Base-by-base conservation (phyloP, 2,329 filamentous ascomycete species). In the Aspergillus glaucus region DNA sequence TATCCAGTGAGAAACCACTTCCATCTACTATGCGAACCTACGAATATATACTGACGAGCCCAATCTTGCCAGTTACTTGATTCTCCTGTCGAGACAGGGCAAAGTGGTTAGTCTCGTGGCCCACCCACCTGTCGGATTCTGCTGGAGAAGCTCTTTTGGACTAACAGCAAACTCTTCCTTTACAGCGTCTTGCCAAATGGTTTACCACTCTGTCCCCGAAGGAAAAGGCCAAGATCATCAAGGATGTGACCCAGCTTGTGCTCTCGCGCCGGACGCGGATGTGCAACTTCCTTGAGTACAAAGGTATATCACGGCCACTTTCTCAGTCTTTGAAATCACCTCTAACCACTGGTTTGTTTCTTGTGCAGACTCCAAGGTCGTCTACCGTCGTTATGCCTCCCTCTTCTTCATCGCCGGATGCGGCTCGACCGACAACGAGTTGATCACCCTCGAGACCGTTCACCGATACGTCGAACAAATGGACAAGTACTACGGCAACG, bases 401-500 rank as follows among this genome's bases (percentile, higher is more conserved):
- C 85, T 98, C 54, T 98, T 97, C 79, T 98, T 98, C 79, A 98
- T 98, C 70, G 91, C 92, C 64, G 93, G 93, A 62, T 95, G 90
- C 75, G 86, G 90, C 47, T 91, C 91, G n/a, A 90, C 89, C 55
- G 93, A 98, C 73, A 98, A 98, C 73, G 93, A 98, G 69, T 78
- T 98, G 66, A 96, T 97, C 69, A 95, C 89, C 21, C 88, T 98
- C 67, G 93, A 98, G 72, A 90, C 98, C 67, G 94, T 98, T 63
- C 93, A 98, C 72, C 89, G 93, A 73, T 98, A 98, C 70, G 93
- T 98, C 66, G 93, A 98, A 73, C 93, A 98, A 75, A 98, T 98
- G 93, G 93, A 98, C 79, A 98, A 98, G 72, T 98, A 98, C 77
- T 98, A 97, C 72, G 93, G 93, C 71, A 98, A 98, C 71, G 93